Evolutionary conservation across 1,284 basidiomycete genomes (phyloP).

Genomic region (Sanguinoderma infundibulare): DNA sequence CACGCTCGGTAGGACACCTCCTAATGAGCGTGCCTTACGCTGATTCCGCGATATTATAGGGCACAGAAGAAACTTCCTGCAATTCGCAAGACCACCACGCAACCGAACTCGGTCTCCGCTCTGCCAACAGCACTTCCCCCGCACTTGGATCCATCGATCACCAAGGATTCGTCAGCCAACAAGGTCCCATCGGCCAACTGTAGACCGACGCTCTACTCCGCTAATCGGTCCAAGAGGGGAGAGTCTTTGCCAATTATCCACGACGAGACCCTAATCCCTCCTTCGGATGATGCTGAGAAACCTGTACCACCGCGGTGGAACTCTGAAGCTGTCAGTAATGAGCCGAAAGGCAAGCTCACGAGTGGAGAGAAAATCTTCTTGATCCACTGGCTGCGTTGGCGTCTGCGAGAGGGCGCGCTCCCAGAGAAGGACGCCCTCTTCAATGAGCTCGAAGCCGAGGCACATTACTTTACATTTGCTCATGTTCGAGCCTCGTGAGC

Average conservation of each 20-base stretch:
- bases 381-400: slow-evolving; percentile 7
- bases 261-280: background rate
- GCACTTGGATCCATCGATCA: too few species aligned
- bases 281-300: background rate
- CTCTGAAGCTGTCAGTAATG: background rate
- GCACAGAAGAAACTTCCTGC: background rate
- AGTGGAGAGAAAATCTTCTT: slow-evolving; percentile 6
- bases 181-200: background rate
- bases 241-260: background rate
- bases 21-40: background rate
- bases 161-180: background rate
- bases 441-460: slow-evolving; percentile 2
- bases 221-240: background rate
- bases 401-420: background rate
- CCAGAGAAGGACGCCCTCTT: background rate
- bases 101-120: background rate
- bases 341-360: background rate
- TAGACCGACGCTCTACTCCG: background rate
- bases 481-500: too few species aligned
- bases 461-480: background rate
- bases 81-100: background rate
- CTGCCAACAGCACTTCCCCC: background rate
- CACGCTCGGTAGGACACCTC: background rate
- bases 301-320: background rate
- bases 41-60: background rate